A percentile compares a stretch with the other conserved stretches of the same genome.
Evolutionary conservation across 768 basidiomycete species (phyloP).

Genomic region (Wakefieldia striispora): DNA sequence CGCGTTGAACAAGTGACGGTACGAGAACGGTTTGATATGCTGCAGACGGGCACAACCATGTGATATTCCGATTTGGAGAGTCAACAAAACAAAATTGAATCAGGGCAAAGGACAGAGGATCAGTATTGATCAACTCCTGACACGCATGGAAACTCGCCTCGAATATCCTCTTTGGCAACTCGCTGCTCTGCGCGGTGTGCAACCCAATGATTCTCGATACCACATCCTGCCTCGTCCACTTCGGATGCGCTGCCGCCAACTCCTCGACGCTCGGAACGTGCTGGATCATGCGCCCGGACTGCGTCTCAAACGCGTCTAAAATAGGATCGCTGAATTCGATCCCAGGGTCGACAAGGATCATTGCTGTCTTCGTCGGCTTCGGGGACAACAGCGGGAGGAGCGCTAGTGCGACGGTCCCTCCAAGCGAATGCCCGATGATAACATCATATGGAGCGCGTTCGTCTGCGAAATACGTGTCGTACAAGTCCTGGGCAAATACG

Average conservation of each 20-base stretch:
- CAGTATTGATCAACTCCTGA: too few species aligned
- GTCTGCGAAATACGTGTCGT: slow-evolving; percentile 13
- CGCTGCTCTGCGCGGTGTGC: slow-evolving; percentile 5
- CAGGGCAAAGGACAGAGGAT: too few species aligned
- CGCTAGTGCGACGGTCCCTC: slow-evolving; percentile 7
- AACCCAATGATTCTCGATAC: slow-evolving; percentile 12
- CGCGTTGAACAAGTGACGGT: slow-evolving; percentile 6
- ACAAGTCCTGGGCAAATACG: slow-evolving; percentile 12
- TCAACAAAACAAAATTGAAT: too few species aligned
- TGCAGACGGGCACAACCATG: too few species aligned
- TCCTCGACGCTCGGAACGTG: slow-evolving; percentile 6
- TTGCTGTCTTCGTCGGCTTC: not conserved
- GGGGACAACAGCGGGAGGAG: slow-evolving; percentile 10
- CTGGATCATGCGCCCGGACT: not conserved
- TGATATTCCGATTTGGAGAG: too few species aligned
- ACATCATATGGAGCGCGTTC: slow-evolving; percentile 8
- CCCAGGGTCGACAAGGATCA: slow-evolving; percentile 15
- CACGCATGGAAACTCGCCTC: not conserved
- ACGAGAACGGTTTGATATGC: slow-evolving; percentile 17
- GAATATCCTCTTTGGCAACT: slow-evolving; percentile 3
- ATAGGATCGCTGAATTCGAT: slow-evolving; percentile 2
- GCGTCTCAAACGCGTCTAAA: not conserved
- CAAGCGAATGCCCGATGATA: slow-evolving; percentile 18
- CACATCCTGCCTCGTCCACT: slow-evolving; percentile 14
- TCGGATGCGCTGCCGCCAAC: slow-evolving; percentile 8